Conservation (phyloP, 352 stramenopile species). For the Pythium pyrilobum region DNA sequence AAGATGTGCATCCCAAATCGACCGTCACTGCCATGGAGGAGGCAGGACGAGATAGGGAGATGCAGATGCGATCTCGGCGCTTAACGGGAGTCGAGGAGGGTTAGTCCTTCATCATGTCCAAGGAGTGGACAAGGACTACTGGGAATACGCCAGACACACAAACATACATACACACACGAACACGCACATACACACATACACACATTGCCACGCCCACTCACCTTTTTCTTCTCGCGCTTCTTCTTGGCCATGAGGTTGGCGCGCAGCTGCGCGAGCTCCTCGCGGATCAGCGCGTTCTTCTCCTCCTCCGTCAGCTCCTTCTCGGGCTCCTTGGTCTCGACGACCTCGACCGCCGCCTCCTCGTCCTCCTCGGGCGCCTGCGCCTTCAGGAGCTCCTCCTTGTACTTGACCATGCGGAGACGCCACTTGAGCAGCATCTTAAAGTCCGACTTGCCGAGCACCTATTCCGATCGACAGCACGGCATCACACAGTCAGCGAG, state of each 20-base stretch:
- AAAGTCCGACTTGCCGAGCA: conserved; percentile 98
- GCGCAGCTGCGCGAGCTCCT: conserved; percentile 76
- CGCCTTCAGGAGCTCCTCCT: conserved; percentile 73
- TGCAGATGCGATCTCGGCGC: conserved; percentile 56
- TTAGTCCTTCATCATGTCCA: conserved; percentile 88
- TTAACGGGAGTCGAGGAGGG: conserved; percentile 88
- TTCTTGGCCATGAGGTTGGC: conserved; percentile 78
- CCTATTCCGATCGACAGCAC: conserved; percentile 27
- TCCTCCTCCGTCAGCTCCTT: conserved; percentile 72
- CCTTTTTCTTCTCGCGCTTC: conserved; percentile 90
- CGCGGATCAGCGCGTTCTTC: conserved; percentile 77
- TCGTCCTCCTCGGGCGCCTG: conserved; percentile 36
- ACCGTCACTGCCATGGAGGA: conserved; percentile 44
- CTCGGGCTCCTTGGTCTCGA: conserved; percentile 36
- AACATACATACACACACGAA: conserved; percentile 19
- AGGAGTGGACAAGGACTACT: conserved; percentile 81
- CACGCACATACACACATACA: conserved; percentile 17
- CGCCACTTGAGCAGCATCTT: conserved; percentile 97
- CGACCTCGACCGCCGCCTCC: conserved; percentile 30
- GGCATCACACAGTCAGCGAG: background rate
- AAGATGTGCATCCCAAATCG: conserved; percentile 73
- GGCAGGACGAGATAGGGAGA: conserved; percentile 56
- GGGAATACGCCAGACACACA: conserved; percentile 58
- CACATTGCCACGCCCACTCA: conserved; percentile 29
- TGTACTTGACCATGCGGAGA: conserved; percentile 89